Evolutionary conservation across 1,284 basidiomycete species (phyloP).

Genomic region (Fistulinella cinereoalba): DNA sequence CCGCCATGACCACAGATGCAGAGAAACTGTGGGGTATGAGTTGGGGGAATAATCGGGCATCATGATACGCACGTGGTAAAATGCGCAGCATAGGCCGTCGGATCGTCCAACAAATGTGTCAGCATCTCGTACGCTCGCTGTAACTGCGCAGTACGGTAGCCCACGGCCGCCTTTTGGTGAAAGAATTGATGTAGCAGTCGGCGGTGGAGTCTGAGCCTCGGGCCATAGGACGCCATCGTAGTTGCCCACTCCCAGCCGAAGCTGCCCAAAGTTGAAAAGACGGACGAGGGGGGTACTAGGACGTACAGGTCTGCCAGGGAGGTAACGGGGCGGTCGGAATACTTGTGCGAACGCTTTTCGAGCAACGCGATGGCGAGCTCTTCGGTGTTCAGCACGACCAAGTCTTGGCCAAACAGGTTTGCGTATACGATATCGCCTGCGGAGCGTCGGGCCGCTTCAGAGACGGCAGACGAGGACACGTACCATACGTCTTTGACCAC

Average conservation of each 20-base stretch:
- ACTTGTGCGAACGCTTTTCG: conserved; percentile 21
- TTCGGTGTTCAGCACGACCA: conserved; percentile 20
- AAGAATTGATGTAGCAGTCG: conserved; percentile 18
- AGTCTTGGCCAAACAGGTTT: conserved; percentile 8
- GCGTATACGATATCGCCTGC: conserved; percentile 17
- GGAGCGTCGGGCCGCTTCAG: neutral
- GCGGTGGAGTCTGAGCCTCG: conserved; percentile 13
- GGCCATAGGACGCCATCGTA: conserved; percentile 5
- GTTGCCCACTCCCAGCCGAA: conserved; percentile 14
- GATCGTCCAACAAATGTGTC: conserved; percentile 6
- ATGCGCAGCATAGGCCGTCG: conserved; percentile 7
- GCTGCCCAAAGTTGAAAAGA: conserved; percentile 2
- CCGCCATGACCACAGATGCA: conserved; percentile 8
- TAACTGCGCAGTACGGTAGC: conserved; percentile 18
- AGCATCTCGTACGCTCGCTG: conserved; percentile 11
- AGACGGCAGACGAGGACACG: neutral
- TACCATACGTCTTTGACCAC: conserved; percentile 1
- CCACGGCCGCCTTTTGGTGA: conserved; percentile 8
- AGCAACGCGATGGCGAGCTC: conserved; percentile 14
- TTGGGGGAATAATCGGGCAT: too few species aligned
- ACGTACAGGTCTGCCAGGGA: conserved; percentile 9
- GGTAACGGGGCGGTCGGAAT: conserved; percentile 20
- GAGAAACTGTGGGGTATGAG: conserved; percentile 15
- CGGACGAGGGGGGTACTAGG: neutral
- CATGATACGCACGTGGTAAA: conserved; percentile 13